These are phyloP conservation scores for Eucalyptus dawsonii DNA, from an alignment of 345 rosid species.

Conservation along the genomic window DNA sequence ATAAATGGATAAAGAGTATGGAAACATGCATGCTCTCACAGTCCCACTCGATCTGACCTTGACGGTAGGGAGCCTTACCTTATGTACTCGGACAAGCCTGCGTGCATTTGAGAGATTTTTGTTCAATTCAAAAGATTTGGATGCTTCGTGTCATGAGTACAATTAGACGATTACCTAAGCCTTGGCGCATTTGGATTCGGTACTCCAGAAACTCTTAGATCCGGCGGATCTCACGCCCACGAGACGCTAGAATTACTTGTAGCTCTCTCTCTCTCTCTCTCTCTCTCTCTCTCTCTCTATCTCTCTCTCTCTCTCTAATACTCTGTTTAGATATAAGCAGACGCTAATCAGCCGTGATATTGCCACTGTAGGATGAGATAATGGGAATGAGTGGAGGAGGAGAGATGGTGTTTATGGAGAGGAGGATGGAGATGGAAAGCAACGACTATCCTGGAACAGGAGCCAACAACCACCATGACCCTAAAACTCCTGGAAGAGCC, in stretches of 20 bases:
- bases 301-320: not conserved
- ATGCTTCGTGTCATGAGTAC: not conserved
- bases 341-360: not conserved
- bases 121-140: not conserved
- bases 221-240: not conserved
- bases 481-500: not conserved
- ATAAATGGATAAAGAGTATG: too few relatives aligned
- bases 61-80: too few relatives aligned
- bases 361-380: not conserved
- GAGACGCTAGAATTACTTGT: not conserved
- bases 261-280: not conserved
- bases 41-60: too few relatives aligned
- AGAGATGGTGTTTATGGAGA: not conserved
- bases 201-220: not conserved
- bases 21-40: too few relatives aligned
- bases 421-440: conserved; percentile 40
- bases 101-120: too few relatives aligned
- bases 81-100: too few relatives aligned
- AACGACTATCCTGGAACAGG: conserved; percentile 74
- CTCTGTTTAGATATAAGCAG: not conserved
- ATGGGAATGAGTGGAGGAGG: not conserved
- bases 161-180: not conserved
- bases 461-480: conserved; percentile 36
- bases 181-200: not conserved
- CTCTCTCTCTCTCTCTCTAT: not conserved